Percentiles rank a stretch among this genome's conserved stretches.
Conservation (phyloP, 306 rosid species). For the Malus sieversii region DNA sequence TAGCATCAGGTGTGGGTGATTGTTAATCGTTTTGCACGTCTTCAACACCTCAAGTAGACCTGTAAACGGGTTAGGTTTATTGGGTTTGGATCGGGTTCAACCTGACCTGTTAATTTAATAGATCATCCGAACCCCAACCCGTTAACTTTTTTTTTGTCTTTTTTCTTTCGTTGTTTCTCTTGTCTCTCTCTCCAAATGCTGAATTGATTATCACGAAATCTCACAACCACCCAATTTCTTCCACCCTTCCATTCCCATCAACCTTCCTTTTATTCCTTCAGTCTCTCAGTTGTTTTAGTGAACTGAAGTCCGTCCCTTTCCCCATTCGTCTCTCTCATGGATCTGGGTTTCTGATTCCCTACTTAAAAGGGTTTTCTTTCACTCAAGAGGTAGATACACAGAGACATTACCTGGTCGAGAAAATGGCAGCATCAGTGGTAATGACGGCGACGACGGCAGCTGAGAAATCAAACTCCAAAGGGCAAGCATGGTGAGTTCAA, state of each 20-base stretch:
- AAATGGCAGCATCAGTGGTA: slow-evolving; percentile 40
- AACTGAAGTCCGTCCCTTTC: slow-evolving; percentile 10
- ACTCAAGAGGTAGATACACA: neutral
- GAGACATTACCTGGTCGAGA: neutral
- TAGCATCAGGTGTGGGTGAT: too few species aligned
- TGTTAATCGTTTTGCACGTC: too few species aligned
- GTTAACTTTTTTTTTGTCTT: neutral
- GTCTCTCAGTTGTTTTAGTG: neutral
- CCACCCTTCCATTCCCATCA: neutral
- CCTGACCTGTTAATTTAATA: rapidly evolving
- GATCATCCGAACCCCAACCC: too few species aligned
- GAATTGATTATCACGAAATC: slow-evolving; percentile 25
- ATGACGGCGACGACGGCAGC: neutral
- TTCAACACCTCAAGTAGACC: too few species aligned
- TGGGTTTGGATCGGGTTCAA: rapidly evolving
- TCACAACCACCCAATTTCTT: slow-evolving; percentile 38
- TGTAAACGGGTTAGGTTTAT: too few species aligned
- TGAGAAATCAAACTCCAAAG: slow-evolving; percentile 62
- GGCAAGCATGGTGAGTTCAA: slow-evolving; percentile 80
- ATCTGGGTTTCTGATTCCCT: slow-evolving; percentile 19
- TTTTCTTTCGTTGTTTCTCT: neutral
- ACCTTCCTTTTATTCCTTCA: slow-evolving; percentile 4
- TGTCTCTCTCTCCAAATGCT: slow-evolving; percentile 8
- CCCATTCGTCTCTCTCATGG: slow-evolving; percentile 11
- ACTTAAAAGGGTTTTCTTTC: neutral